Conservation (phyloP, 306 rosid genomes). For the Medicago arabica region DNA sequence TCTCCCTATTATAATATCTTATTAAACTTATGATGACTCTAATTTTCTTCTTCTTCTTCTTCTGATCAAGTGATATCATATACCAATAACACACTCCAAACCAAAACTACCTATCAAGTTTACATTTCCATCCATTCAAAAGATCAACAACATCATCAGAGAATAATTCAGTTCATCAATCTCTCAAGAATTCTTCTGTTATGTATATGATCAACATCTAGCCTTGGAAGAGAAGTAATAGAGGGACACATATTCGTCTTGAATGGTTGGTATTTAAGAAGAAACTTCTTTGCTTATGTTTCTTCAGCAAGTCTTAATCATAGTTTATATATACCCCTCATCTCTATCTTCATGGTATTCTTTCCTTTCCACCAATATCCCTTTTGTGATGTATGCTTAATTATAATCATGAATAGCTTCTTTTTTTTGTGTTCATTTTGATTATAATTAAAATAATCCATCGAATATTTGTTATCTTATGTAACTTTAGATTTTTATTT, state of each 20-base stretch:
- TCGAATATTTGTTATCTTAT: conserved; percentile 19
- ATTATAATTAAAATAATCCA: neutral
- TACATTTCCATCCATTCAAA: neutral
- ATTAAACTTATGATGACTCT: conserved; percentile 44
- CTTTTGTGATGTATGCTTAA: conserved; percentile 6
- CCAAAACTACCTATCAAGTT: conserved; percentile 27
- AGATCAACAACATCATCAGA: conserved; percentile 20
- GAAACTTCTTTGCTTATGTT: conserved; percentile 9
- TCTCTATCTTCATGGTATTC: conserved; percentile 9
- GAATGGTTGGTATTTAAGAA: conserved; percentile 40
- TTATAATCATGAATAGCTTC: conserved; percentile 16
- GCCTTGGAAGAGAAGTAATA: conserved; percentile 15
- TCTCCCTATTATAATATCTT: conserved; percentile 36
- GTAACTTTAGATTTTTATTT: conserved; percentile 5
- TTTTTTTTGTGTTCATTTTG: conserved; percentile 18
- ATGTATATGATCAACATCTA: conserved; percentile 21
- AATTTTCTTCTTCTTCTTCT: conserved; percentile 47
- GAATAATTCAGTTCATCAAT: conserved; percentile 10
- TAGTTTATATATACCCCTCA: conserved; percentile 19
- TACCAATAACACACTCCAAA: conserved; percentile 44
- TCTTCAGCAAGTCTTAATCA: neutral
- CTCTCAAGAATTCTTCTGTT: conserved; percentile 12
- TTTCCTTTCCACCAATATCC: neutral
- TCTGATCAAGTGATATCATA: conserved; percentile 31
- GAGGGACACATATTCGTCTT: conserved; percentile 32